Conservation (phyloP, 2,329 filamentous ascomycete genomes). For the Colletotrichum karsti region DNA sequence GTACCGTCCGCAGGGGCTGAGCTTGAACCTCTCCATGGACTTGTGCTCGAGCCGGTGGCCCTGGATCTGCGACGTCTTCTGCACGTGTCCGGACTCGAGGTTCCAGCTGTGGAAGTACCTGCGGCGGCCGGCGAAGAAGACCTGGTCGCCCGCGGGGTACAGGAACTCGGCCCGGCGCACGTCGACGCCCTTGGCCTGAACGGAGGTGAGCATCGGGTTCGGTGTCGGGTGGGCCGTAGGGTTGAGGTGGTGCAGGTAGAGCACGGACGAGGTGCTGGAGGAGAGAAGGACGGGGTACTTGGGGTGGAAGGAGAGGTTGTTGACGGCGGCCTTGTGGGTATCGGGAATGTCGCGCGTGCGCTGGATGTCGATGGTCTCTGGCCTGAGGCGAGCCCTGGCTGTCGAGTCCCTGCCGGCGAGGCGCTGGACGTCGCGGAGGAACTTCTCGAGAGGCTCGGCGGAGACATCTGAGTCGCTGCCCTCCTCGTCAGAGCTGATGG, state of each 20-base stretch:
- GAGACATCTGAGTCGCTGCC: constrained; percentile 70
- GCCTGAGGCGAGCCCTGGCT: constrained; percentile 74
- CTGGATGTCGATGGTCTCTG: constrained; percentile 91
- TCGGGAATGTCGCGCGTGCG: constrained; percentile 86
- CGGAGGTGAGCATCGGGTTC: constrained; percentile 89
- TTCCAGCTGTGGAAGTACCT: constrained; percentile 97
- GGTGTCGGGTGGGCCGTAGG: constrained; percentile 78
- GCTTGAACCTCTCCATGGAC: constrained; percentile 88
- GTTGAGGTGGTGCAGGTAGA: constrained; percentile 90
- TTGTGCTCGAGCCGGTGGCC: constrained; percentile 84
- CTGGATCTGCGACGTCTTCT: constrained; percentile 81
- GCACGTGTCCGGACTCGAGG: constrained; percentile 79
- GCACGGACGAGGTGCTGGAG: constrained; percentile 83
- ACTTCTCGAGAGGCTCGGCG: constrained; percentile 78
- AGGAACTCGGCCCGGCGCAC: constrained; percentile 86
- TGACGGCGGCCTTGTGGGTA: constrained; percentile 80
- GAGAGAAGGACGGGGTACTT: constrained; percentile 88
- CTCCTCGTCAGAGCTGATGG: constrained; percentile 47
- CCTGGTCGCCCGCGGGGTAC: constrained; percentile 74
- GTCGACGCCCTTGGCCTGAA: constrained; percentile 87
- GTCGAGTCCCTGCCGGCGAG: constrained; percentile 64
- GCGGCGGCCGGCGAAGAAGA: constrained; percentile 88
- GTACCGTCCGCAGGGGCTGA: constrained; percentile 86
- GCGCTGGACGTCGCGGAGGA: constrained; percentile 78
- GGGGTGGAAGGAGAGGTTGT: constrained; percentile 89